Evolutionary conservation across 306 rosid genomes (phyloP).

Genomic region (Mimosa pudica): DNA sequence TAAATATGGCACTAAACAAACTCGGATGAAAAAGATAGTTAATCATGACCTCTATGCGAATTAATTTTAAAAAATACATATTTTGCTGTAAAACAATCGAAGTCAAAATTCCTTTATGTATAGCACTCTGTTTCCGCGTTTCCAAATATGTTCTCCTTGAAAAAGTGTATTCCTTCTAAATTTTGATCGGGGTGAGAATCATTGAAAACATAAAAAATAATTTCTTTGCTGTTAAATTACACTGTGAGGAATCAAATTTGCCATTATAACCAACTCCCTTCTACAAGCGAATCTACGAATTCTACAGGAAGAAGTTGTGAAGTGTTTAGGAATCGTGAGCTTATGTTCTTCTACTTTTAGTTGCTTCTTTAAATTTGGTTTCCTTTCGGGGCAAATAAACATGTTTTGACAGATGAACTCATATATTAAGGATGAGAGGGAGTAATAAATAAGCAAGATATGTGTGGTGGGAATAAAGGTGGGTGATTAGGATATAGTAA

Average conservation of each 20-base stretch:
- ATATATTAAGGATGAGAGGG: too few species aligned
- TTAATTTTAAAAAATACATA: constrained; percentile 20
- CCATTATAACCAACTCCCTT: not conserved
- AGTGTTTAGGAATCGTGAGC: not conserved
- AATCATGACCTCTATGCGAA: constrained; percentile 41
- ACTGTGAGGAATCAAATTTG: not conserved
- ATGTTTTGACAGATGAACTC: too few species aligned
- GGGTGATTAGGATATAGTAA: too few species aligned
- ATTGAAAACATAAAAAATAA: constrained; percentile 2
- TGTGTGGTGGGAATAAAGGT: too few species aligned
- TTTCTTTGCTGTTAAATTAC: not conserved
- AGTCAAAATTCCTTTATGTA: constrained; percentile 46
- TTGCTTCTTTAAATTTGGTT: not conserved
- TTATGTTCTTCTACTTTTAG: not conserved
- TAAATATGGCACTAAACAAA: constrained; percentile 41
- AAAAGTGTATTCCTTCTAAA: constrained; percentile 30
- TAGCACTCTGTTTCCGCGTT: constrained; percentile 40
- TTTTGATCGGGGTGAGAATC: constrained; percentile 26
- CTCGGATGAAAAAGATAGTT: constrained; percentile 39
- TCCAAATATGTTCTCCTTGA: constrained; percentile 33
- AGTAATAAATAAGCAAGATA: too few species aligned
- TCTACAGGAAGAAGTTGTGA: not conserved
- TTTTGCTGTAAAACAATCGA: constrained; percentile 23
- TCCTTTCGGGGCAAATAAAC: not conserved
- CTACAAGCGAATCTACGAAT: not conserved